Percentiles rank a stretch among this genome's conserved stretches.
Conservation (phyloP, 73 alveolate genomes). For the Paramecium tetraurelia region DNA sequence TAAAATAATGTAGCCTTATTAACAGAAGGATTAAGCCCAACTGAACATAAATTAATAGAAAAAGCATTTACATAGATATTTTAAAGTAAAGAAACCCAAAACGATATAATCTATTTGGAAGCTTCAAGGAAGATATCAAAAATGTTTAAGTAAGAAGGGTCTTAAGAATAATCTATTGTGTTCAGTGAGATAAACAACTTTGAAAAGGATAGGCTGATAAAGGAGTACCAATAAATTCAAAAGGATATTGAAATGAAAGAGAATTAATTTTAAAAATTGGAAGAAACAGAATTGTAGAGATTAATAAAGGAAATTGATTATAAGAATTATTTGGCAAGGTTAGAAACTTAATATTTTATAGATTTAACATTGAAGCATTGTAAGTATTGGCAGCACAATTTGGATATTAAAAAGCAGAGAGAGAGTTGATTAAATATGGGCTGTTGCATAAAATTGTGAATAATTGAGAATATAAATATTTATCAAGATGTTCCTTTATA, state of each 20-base stretch:
- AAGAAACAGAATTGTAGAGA: constrained; percentile 4
- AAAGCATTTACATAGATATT: not conserved
- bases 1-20: not conserved
- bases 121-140: not conserved
- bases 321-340: constrained; percentile 22
- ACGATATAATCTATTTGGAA: constrained; percentile 17
- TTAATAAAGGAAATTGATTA: constrained; percentile 1
- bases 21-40: not conserved
- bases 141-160: not conserved
- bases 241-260: constrained; percentile 1
- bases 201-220: not conserved
- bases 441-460: not conserved
- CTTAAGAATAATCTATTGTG: constrained; percentile 1
- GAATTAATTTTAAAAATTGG: not conserved
- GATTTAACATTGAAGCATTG: constrained; percentile 40
- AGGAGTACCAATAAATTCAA: not conserved
- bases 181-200: not conserved
- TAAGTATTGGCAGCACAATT: constrained; percentile 1
- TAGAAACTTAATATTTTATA: not conserved
- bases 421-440: constrained; percentile 31
- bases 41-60: not conserved
- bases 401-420: constrained; percentile 19
- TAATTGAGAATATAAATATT: not conserved
- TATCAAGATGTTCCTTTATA: not conserved
- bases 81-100: not conserved